Conservation (phyloP, 306 rosid genomes). For the Herpetospermum pedunculosum region DNA sequence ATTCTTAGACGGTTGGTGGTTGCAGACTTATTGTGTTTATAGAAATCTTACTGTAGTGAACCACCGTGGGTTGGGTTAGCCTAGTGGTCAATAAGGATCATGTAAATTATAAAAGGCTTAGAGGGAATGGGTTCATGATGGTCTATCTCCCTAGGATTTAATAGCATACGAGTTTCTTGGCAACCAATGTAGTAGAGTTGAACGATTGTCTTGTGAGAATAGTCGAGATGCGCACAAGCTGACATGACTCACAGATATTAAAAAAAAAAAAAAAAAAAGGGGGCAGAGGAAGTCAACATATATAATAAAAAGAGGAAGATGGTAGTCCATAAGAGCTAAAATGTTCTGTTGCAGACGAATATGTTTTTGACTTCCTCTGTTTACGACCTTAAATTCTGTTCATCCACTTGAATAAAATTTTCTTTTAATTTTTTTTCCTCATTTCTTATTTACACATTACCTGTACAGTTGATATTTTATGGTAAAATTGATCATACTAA, state of each 20-base stretch:
- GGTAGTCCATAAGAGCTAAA: neutral
- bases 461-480: neutral
- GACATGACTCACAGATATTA: no score
- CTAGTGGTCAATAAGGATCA: no score
- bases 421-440: neutral
- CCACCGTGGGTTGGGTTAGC: no score
- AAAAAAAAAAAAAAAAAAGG: no score
- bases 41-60: neutral
- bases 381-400: neutral
- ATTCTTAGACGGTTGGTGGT: neutral
- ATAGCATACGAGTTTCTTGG: no score
- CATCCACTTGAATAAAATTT: neutral
- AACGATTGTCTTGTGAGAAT: no score
- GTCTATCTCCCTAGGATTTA: no score
- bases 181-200: no score
- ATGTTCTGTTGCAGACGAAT: neutral
- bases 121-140: no score
- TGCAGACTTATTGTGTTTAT: neutral
- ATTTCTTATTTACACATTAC: neutral
- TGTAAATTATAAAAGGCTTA: no score
- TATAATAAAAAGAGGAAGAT: neutral
- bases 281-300: neutral
- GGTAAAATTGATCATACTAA: neutral
- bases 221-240: no score
- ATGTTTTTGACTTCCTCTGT: neutral